A percentile compares a stretch with the other conserved stretches of the same genome.
phyloP scores from a whole-genome alignment of 306 rosid species.

The Glycine soja region DNA sequence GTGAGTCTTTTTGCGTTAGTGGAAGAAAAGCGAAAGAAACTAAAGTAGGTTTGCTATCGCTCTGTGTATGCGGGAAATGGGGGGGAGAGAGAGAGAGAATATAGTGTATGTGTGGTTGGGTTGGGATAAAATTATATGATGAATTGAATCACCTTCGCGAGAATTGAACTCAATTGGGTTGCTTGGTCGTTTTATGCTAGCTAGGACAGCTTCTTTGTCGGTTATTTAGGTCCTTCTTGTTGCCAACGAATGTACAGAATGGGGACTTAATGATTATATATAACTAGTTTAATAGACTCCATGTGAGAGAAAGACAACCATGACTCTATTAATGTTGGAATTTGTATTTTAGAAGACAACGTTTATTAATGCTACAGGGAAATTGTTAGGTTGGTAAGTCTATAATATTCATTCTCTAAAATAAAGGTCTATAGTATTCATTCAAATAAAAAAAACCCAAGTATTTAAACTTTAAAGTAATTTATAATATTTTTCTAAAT shows the following conservation, averaged over 20 bases:
- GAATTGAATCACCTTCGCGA: conserved; percentile 50
- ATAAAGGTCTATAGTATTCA: not conserved
- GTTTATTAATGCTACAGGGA: too few relatives aligned
- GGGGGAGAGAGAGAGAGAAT: conserved; percentile 29
- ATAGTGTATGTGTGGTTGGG: not conserved
- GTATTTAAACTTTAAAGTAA: too few relatives aligned
- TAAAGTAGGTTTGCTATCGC: conserved; percentile 53
- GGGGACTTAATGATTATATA: conserved; percentile 36
- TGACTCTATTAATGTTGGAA: conserved; percentile 18
- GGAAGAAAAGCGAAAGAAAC: conserved; percentile 59
- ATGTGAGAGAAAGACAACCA: not conserved
- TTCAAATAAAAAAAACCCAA: not conserved
- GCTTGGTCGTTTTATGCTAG: conserved; percentile 28
- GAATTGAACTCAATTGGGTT: conserved; percentile 38
- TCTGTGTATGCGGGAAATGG: conserved; percentile 26
- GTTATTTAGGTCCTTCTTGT: conserved; percentile 48
- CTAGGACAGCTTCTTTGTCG: conserved; percentile 43
- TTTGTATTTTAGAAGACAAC: conserved; percentile 26
- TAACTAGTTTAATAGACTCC: conserved; percentile 28
- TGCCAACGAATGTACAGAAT: conserved; percentile 53
- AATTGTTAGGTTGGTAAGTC: not conserved
- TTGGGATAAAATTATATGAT: conserved; percentile 44
- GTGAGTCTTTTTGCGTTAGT: conserved; percentile 71
- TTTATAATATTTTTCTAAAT: not conserved
- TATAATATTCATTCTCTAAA: not conserved